Conservation (phyloP, 768 basidiomycete genomes). For the Mycena pura region DNA sequence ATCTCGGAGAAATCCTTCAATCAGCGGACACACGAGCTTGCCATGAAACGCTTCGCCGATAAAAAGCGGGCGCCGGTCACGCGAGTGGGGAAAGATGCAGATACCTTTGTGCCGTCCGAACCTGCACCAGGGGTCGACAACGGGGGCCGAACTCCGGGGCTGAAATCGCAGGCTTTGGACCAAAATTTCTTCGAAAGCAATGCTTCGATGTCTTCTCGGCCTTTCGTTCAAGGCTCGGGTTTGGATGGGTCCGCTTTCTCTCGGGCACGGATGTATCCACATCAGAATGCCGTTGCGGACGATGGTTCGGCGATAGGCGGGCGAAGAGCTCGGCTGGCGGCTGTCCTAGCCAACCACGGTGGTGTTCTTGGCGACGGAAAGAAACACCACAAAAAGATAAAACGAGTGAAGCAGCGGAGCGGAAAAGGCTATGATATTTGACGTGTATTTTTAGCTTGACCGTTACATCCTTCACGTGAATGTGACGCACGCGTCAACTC, state of each 20-base stretch:
- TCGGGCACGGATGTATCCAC: slow-evolving; percentile 75
- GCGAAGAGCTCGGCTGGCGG: slow-evolving; percentile 48
- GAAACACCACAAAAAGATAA: slow-evolving; percentile 86
- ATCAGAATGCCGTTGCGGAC: slow-evolving; percentile 80
- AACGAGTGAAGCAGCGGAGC: slow-evolving; percentile 86
- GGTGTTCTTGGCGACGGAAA: slow-evolving; percentile 55
- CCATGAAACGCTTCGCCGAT: slow-evolving; percentile 63
- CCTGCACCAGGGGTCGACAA: slow-evolving; percentile 29
- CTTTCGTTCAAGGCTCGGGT: slow-evolving; percentile 67
- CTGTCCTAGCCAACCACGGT: slow-evolving; percentile 49
- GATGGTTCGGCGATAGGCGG: slow-evolving; percentile 73
- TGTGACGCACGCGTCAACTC: neutral
- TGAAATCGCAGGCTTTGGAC: slow-evolving; percentile 77
- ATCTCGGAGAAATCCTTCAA: slow-evolving; percentile 77
- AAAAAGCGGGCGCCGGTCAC: slow-evolving; percentile 91
- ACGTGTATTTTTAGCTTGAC: no score
- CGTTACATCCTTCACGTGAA: no score
- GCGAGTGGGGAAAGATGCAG: slow-evolving; percentile 82
- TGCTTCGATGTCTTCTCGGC: slow-evolving; percentile 56
- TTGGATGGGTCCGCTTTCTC: slow-evolving; percentile 66
- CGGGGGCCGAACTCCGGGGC: slow-evolving; percentile 43
- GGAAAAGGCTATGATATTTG: slow-evolving; percentile 88
- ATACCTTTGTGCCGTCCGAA: slow-evolving; percentile 73
- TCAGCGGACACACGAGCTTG: slow-evolving; percentile 64
- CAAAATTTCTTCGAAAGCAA: slow-evolving; percentile 79